Conservation (phyloP, 2,329 filamentous ascomycete genomes). For the Verticillium dahliae region DNA sequence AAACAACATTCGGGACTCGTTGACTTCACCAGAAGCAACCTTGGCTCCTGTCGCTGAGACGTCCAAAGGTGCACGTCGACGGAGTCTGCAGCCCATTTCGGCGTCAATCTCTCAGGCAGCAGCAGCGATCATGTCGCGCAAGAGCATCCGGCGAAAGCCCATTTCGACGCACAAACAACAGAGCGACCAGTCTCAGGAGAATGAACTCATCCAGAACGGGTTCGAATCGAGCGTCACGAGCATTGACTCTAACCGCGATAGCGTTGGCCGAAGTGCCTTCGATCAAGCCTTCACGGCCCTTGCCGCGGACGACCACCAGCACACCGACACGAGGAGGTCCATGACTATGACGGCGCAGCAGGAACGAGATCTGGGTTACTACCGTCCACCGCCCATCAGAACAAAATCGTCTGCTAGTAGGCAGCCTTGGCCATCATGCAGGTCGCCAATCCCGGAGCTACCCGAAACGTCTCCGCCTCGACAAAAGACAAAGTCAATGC, state of each 20-base stretch:
- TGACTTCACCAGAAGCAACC: not conserved
- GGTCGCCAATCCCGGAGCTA: slow-evolving; percentile 18
- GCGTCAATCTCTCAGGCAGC: slow-evolving; percentile 8
- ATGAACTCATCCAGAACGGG: slow-evolving; percentile 10
- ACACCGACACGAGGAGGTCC: slow-evolving; percentile 14
- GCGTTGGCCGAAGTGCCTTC: slow-evolving; percentile 18
- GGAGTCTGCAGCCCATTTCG: slow-evolving; percentile 4
- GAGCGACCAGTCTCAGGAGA: not conserved
- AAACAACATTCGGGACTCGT: not conserved
- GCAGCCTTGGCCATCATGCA: slow-evolving; percentile 1
- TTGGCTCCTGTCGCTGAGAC: not conserved
- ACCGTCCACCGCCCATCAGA: not conserved
- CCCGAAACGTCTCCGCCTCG: slow-evolving; percentile 16
- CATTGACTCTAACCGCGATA: slow-evolving; percentile 14
- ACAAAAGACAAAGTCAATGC: slow-evolving; percentile 25
- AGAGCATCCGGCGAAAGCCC: slow-evolving; percentile 9
- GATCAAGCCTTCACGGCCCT: slow-evolving; percentile 17
- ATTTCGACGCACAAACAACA: not conserved
- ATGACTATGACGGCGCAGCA: slow-evolving; percentile 21
- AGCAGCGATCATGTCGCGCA: slow-evolving; percentile 8
- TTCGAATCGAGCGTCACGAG: slow-evolving; percentile 14
- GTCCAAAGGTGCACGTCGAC: slow-evolving; percentile 4
- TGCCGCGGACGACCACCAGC: not conserved
- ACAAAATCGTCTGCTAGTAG: slow-evolving; percentile 1
- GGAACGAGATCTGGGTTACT: not conserved